phyloP scores from a whole-genome alignment of 805 yeast species.

The Nakazawaea laoshanensis region DNA sequence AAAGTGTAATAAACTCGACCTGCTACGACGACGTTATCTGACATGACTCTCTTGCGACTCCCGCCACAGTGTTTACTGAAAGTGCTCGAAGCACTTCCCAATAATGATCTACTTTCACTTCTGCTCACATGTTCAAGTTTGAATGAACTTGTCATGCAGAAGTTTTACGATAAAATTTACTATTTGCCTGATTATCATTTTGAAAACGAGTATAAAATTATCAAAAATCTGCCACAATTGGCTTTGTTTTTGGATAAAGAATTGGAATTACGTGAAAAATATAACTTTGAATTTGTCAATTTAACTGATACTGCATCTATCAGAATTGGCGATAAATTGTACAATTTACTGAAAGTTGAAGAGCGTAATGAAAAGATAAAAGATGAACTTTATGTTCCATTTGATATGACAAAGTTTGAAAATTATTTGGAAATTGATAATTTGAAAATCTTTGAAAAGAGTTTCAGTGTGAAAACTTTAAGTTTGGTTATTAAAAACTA shows the following conservation, averaged over 20 bases:
- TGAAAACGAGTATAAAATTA: background rate
- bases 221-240: slow-evolving; percentile 2
- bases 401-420: slow-evolving; percentile 1
- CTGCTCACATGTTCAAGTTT: background rate
- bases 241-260: slow-evolving; percentile 1
- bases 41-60: slow-evolving; percentile 3
- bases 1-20: background rate
- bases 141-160: background rate
- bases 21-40: background rate
- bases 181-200: slow-evolving; percentile 6
- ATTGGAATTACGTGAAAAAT: background rate
- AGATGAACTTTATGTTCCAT: slow-evolving; percentile 5
- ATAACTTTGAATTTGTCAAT: slow-evolving; percentile 4
- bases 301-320: background rate
- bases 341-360: slow-evolving; percentile 1
- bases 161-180: slow-evolving; percentile 2
- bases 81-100: background rate
- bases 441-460: background rate
- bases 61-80: slow-evolving; percentile 7
- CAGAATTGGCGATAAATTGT: background rate
- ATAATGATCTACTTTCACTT: slow-evolving; percentile 2
- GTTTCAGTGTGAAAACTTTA: background rate
- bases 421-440: slow-evolving; percentile 1
- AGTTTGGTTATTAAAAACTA: slow-evolving; percentile 6
- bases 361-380: background rate